phyloP scores from a whole-genome alignment of 305 asterid species.

The Fraxinus platypoda region DNA sequence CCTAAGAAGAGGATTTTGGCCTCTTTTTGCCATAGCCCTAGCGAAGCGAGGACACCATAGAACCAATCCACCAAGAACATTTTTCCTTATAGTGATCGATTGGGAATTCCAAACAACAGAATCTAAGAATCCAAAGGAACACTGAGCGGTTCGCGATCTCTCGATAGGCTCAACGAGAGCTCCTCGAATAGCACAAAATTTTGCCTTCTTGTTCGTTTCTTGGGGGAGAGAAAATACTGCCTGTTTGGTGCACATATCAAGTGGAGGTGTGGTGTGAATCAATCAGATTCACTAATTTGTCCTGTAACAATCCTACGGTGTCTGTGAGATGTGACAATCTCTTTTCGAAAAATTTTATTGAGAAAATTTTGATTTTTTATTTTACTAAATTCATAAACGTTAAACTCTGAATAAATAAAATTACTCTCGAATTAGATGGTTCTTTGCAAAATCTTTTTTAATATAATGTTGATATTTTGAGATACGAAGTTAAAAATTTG shows the following conservation, averaged over 20 bases:
- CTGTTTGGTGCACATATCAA: background rate
- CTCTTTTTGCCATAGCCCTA: conserved; percentile 92
- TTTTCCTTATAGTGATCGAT: background rate
- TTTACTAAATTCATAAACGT: too few species aligned
- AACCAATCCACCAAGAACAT: conserved; percentile 95
- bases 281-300: background rate
- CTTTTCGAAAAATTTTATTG: background rate
- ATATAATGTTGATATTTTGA: too few species aligned
- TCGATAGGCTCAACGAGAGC: background rate
- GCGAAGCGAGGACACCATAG: conserved; percentile 78
- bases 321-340: background rate
- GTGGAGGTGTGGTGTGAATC: background rate
- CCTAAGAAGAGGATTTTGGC: conserved; percentile 89
- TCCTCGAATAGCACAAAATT: background rate
- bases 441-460: too few species aligned
- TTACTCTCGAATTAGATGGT: too few species aligned
- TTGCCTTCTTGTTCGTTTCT: background rate
- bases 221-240: background rate
- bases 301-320: background rate
- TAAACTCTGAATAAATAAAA: too few species aligned
- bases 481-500: too few species aligned
- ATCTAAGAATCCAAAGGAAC: background rate
- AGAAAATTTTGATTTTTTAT: too few species aligned
- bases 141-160: background rate
- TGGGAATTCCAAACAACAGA: conserved; percentile 3